A percentile compares a stretch with the other conserved stretches of the same genome.
Conservation (phyloP, 75 land plant genomes). For the Gnetum montanum region DNA sequence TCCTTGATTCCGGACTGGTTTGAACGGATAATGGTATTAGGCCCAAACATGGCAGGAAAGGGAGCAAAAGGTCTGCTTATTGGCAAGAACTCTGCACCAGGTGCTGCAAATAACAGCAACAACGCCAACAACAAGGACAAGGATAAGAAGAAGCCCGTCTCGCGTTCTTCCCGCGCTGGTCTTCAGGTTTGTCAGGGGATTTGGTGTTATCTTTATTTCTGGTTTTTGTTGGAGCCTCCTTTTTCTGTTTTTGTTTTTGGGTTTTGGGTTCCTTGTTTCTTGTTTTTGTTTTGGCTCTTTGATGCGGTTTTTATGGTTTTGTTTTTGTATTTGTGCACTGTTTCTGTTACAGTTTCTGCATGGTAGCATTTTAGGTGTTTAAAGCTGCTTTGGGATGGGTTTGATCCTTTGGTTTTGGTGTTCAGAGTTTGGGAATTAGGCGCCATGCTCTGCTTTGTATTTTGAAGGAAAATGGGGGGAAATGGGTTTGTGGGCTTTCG, state of each 20-base stretch:
- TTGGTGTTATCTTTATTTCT: background rate
- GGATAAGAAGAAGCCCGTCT: constrained; percentile 61
- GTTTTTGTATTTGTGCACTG: no score
- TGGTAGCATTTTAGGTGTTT: no score
- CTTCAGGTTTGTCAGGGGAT: constrained; percentile 31
- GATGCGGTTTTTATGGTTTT: no score
- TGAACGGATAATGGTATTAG: background rate
- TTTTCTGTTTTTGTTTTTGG: background rate
- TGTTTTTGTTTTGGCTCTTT: no score
- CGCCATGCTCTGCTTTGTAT: no score
- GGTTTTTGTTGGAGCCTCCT: background rate
- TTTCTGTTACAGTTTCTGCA: no score
- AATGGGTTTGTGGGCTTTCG: no score
- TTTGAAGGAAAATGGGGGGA: no score
- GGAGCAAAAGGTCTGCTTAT: constrained; percentile 62
- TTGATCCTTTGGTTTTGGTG: no score
- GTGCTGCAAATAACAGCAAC: constrained; percentile 12
- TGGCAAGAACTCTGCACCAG: constrained; percentile 28
- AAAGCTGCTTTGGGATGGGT: no score
- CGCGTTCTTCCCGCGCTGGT: constrained; percentile 62
- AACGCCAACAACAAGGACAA: constrained; percentile 29
- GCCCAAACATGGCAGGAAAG: constrained; percentile 43
- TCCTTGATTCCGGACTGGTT: background rate
- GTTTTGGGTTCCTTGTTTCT: no score
- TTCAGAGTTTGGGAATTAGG: no score